Evolutionary conservation across 2,329 filamentous ascomycete genomes (phyloP), one percentile per base, ranked within the genome.

Genomic region (Diplodia corticola): DNA sequence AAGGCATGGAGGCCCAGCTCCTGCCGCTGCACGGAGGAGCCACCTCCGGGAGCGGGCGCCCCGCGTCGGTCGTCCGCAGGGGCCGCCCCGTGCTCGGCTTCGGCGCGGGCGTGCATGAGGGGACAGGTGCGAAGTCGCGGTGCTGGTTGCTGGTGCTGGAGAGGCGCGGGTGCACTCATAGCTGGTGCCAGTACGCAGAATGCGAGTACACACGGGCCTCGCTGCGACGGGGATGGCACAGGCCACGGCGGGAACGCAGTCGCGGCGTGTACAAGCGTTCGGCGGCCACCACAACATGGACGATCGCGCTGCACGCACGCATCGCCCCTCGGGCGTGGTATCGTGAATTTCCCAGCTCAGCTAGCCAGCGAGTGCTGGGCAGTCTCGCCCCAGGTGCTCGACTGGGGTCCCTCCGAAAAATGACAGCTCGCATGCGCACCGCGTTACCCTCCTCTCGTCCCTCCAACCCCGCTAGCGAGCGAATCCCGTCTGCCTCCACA

Each of bases 1-100:
- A 71, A 69, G 61, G 77, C 65, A 26, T 66, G 63, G 33, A 22
- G 28, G 28, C 30, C 33, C 44, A n/a, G 40, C 40, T 44, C 40
- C 6, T n/a, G 63, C 44, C 28, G 22, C 55, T 60, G 55, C 48
- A 40, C 48, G 30, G 30, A 53, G 60, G 60, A 53, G 46, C 48
- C 13, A 64, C 15, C 24, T 64, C 33, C 60, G 60, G 60, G 30
- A 44, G 60, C 35, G 48, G 48, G 33, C 33, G 60, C 57, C 28
- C 57, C 40, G 40, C 33, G 57, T 61, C 40, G 57, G 49, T 61
- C n/a, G 57, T 49, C 57, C 57, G 57, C 57, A 49, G 44, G 40
- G 57, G 44, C 57, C 57, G 57, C 30, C 24, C 57, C 57, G 57
- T 35, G 50, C 53, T 65, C 53, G 53, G 54, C 54, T 54, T 35